These are phyloP conservation scores for Lunularia cruciata DNA, from an alignment of 225 moss, liverwort and hornwort species.

Conservation along the genomic window DNA sequence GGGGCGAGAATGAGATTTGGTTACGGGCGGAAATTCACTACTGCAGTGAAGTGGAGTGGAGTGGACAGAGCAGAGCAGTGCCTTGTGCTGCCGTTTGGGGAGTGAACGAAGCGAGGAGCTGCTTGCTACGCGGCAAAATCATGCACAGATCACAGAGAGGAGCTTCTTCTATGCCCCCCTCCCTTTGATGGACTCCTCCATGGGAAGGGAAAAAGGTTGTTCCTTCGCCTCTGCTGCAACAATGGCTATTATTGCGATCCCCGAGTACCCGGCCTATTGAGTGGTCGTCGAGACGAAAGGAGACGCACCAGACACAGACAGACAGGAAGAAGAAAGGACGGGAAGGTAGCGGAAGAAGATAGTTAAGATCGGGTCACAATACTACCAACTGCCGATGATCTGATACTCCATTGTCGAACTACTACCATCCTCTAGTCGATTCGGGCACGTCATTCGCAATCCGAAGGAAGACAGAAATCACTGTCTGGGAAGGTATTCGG, in stretches of 20 bases:
- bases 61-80: background rate
- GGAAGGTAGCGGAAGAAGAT: background rate
- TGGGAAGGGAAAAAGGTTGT: constrained; percentile 16
- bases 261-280: constrained; percentile 1
- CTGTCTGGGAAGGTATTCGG: background rate
- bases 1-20: no score
- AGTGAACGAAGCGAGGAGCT: background rate
- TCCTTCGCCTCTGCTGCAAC: background rate
- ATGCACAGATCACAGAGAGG: background rate
- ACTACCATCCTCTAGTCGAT: no score
- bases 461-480: background rate
- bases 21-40: no score
- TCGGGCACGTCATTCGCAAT: no score
- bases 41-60: no score
- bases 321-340: background rate
- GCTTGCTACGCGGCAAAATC: background rate
- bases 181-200: no score
- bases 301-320: background rate
- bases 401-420: background rate
- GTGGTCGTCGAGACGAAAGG: background rate
- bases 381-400: background rate
- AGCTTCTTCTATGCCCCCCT: no score
- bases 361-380: background rate
- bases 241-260: constrained; percentile 10
- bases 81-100: background rate